Conservation (phyloP, 805 yeast species). For the Saccharomyces paradoxus region DNA sequence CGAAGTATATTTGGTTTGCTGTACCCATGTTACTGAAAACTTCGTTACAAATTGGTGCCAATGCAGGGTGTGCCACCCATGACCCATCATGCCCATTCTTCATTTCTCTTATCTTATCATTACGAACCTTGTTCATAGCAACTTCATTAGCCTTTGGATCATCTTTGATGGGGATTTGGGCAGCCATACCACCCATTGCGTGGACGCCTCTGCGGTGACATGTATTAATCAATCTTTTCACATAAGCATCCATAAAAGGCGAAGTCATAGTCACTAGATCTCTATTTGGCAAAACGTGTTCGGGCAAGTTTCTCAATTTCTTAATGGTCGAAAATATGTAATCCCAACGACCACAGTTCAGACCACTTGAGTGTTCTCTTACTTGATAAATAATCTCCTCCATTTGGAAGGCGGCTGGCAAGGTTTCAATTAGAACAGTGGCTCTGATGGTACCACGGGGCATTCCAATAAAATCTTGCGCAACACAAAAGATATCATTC, state of each 20-base stretch:
- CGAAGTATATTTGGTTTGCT: constrained; percentile 58
- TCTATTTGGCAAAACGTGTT: constrained; percentile 66
- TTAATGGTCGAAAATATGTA: constrained; percentile 76
- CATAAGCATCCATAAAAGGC: constrained; percentile 75
- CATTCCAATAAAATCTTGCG: constrained; percentile 63
- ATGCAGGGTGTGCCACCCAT: constrained; percentile 88
- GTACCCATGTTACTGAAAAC: constrained; percentile 77
- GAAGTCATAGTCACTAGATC: constrained; percentile 72
- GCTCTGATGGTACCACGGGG: constrained; percentile 76
- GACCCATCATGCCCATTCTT: constrained; percentile 79
- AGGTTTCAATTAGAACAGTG: constrained; percentile 75
- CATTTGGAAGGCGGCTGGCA: constrained; percentile 82
- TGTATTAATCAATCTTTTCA: constrained; percentile 59
- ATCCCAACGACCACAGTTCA: constrained; percentile 88
- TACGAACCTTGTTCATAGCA: constrained; percentile 66
- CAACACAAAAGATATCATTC: constrained; percentile 70
- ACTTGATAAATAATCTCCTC: constrained; percentile 74
- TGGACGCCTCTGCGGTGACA: constrained; percentile 76
- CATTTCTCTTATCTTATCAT: constrained; percentile 71
- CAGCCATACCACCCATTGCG: constrained; percentile 93
- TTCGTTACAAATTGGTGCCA: constrained; percentile 62
- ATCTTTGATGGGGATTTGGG: constrained; percentile 72
- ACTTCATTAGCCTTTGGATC: constrained; percentile 53
- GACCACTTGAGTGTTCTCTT: constrained; percentile 69
- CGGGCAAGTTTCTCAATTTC: constrained; percentile 59